A percentile compares a stretch with the other conserved stretches of the same genome.
These are phyloP conservation scores for Marchantia polymorpha DNA, from an alignment of 225 moss, liverwort and hornwort species.

Conservation along the genomic window DNA sequence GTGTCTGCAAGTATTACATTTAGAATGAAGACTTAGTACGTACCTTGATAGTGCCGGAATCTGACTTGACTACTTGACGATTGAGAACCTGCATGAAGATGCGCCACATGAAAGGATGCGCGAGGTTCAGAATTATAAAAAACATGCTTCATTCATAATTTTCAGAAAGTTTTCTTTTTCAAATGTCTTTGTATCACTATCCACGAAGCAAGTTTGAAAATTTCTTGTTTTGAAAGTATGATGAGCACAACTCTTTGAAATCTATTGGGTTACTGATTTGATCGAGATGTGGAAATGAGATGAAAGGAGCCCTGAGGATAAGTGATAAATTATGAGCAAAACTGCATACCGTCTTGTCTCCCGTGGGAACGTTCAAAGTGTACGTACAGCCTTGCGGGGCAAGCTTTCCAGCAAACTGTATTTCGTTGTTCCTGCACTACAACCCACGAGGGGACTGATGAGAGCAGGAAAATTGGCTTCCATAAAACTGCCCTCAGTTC, in stretches of 20 bases:
- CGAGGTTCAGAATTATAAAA: too few species aligned
- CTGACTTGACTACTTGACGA: conserved; percentile 87
- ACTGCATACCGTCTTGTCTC: conserved; percentile 47
- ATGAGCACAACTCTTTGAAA: too few species aligned
- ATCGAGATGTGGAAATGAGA: too few species aligned
- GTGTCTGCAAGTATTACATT: not conserved
- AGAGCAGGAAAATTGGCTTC: not conserved
- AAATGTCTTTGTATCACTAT: too few species aligned
- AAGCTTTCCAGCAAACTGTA: conserved; percentile 76
- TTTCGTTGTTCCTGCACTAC: conserved; percentile 69
- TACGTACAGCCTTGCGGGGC: conserved; percentile 60
- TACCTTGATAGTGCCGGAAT: conserved; percentile 76
- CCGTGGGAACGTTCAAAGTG: conserved; percentile 51
- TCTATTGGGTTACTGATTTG: too few species aligned
- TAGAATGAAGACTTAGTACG: not conserved
- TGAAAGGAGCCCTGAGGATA: too few species aligned
- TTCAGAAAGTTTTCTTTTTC: too few species aligned
- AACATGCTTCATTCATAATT: too few species aligned
- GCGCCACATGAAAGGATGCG: too few species aligned
- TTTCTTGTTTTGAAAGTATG: too few species aligned
- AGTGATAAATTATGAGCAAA: too few species aligned
- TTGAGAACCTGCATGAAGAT: conserved; percentile 55
- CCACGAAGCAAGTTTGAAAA: too few species aligned
- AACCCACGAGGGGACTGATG: not conserved
- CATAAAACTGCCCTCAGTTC: not conserved